These are phyloP conservation scores for Crithidia acanthocephali DNA, from an alignment of 208 protist species.

Conservation along the genomic window DNA sequence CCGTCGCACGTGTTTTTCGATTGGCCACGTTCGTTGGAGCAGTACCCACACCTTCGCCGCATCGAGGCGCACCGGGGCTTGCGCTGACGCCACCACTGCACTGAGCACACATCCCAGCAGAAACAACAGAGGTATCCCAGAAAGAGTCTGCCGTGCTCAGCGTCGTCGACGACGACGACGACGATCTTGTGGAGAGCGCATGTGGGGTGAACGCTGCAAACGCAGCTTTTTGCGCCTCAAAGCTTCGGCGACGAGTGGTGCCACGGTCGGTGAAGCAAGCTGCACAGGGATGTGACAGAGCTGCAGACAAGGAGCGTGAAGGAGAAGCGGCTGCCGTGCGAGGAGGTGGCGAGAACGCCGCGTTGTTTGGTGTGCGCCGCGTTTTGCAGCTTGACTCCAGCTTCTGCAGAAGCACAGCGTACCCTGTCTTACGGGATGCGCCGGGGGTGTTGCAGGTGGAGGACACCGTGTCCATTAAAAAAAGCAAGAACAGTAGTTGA, in stretches of 20 bases:
- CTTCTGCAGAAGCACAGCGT: slow-evolving; percentile 9
- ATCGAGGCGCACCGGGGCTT: background rate
- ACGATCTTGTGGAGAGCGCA: background rate
- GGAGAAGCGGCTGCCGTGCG: background rate
- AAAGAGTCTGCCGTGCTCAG: background rate
- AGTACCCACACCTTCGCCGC: background rate
- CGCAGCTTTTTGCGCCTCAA: too few species aligned
- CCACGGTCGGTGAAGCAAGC: too few species aligned
- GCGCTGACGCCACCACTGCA: background rate
- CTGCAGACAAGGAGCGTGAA: background rate
- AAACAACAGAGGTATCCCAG: background rate
- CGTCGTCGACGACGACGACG: background rate
- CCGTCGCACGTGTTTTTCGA: background rate
- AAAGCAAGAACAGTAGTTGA: background rate
- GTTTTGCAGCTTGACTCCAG: slow-evolving; percentile 4
- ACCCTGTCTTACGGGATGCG: background rate
- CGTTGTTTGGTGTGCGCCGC: background rate
- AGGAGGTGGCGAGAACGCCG: background rate
- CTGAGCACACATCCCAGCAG: background rate
- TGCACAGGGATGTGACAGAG: too few species aligned
- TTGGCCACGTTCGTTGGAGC: background rate
- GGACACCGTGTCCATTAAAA: background rate
- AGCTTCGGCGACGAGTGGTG: too few species aligned
- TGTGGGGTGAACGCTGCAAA: background rate
- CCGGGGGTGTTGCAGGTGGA: background rate